Percentiles rank a stretch among this genome's conserved stretches.
These are phyloP conservation scores for Metschnikowia picachoensis DNA, from an alignment of 805 yeast genomes.

Conservation along the genomic window DNA sequence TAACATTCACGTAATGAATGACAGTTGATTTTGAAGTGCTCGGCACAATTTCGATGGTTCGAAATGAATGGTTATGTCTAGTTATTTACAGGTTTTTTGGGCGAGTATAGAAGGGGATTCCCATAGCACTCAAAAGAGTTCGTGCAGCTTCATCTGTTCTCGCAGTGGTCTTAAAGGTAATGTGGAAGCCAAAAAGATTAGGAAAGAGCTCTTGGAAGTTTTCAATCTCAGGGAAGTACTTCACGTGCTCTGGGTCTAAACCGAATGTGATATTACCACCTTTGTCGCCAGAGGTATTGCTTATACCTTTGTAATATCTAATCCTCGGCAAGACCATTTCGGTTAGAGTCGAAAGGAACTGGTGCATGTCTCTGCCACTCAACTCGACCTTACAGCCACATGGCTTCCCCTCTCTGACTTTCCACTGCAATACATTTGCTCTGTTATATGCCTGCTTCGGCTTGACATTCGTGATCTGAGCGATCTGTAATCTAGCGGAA, in stretches of 20 bases:
- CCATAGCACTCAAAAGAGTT: constrained; percentile 73
- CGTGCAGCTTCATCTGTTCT: constrained; percentile 89
- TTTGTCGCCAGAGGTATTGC: constrained; percentile 73
- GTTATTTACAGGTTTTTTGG: constrained; percentile 11
- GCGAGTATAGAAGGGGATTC: constrained; percentile 61
- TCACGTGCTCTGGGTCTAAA: constrained; percentile 68
- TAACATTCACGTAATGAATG: no score
- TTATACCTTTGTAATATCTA: constrained; percentile 79
- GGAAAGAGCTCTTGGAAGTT: constrained; percentile 89
- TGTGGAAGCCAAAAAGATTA: constrained; percentile 76
- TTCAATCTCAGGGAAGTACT: constrained; percentile 90
- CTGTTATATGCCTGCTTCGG: constrained; percentile 71
- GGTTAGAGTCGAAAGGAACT: constrained; percentile 79
- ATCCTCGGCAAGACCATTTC: constrained; percentile 93
- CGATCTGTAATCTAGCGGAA: constrained; percentile 73
- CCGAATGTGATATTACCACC: constrained; percentile 87
- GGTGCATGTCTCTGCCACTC: constrained; percentile 77
- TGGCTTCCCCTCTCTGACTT: constrained; percentile 77
- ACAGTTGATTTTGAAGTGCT: no score
- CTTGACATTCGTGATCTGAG: constrained; percentile 91
- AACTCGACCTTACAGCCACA: constrained; percentile 87
- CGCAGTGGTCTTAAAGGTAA: constrained; percentile 83
- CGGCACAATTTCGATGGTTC: neutral
- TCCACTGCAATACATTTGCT: constrained; percentile 81
- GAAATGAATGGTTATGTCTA: neutral